Base-by-base conservation (phyloP, 2,329 filamentous ascomycete species). In the Beauveria varroae region DNA sequence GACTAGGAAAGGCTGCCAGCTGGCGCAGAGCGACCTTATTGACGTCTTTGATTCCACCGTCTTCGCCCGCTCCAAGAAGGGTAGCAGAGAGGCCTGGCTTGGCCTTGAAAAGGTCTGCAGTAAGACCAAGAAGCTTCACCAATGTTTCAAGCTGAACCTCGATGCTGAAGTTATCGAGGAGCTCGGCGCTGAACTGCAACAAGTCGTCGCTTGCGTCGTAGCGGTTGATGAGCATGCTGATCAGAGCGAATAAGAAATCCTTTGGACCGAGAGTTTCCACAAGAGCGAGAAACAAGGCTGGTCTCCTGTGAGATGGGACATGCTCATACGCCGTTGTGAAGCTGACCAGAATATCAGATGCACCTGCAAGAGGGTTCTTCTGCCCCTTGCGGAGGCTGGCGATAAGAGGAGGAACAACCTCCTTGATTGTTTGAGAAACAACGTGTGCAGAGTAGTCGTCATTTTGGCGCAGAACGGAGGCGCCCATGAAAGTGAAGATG, bases 381-480 rank as follows among this genome's bases (percentile, higher is more conserved):
- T 90, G 88, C 68, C 91, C 90, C 70, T 89, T 89, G 59, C 90
- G 86, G 63, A 99, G 81, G 0, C 92, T 96, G 37, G 87, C 86
- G 44, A 97, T 91, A 50, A 99, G 79, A 16, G 93, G 92, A 26
- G 96, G 96, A 34, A 99, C 90, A 24, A 99, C 93, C 68, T 93
- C 89, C 64, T 92, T 90, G 67, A 99, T 93, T 1, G 95, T 98
- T 78, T 91, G 92, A 68, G 96, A 91, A 62, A 97, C 93, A 37
- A 99, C 93, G 72, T 96, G 91, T 14, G 93, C 92, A 24, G 95
- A 98, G 76, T 97, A 98, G 68, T 98, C 93, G 68, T 99, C 96
- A 67, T 91, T 91, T 75, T 97, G 93, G 54, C 90, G 87, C 55
- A 99, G 82, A 22, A 97, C 88, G 3, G 91, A 96, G 49, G 88